Percentiles rank a stretch among this genome's conserved stretches.
phyloP scores from a whole-genome alignment of 768 basidiomycete species.

The Albatrellus ellisii region DNA sequence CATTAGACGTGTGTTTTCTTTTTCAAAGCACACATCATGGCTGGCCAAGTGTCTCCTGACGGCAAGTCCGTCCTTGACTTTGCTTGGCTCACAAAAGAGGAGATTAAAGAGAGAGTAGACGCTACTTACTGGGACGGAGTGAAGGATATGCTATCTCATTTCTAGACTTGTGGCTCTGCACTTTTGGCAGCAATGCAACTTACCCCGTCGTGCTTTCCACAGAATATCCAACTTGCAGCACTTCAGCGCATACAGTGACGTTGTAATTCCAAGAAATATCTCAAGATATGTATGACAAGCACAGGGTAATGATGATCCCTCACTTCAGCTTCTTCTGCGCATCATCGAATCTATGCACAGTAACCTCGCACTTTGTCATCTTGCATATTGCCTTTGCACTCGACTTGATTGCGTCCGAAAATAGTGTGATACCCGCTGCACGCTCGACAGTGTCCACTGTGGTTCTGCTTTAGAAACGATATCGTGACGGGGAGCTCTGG shows the following conservation, averaged over 20 bases:
- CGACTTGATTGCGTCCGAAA: slow-evolving; percentile 68
- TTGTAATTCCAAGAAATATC: too few relatives aligned
- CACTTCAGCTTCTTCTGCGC: slow-evolving; percentile 55
- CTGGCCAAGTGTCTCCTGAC: slow-evolving; percentile 64
- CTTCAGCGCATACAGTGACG: too few relatives aligned
- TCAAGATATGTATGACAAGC: too few relatives aligned
- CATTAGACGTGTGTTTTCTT: slow-evolving; percentile 69
- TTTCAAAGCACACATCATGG: slow-evolving; percentile 87
- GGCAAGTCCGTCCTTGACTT: slow-evolving; percentile 51
- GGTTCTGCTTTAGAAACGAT: slow-evolving; percentile 1
- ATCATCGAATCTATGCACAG: slow-evolving; percentile 87
- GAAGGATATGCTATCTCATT: slow-evolving; percentile 72
- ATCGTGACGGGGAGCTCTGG: background rate
- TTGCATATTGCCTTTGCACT: slow-evolving; percentile 80
- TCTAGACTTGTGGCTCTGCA: too few relatives aligned
- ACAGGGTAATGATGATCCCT: too few relatives aligned
- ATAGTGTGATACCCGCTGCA: slow-evolving; percentile 78
- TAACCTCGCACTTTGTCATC: slow-evolving; percentile 76
- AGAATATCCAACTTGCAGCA: too few relatives aligned
- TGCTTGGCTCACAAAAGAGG: slow-evolving; percentile 92
- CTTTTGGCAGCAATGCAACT: too few relatives aligned
- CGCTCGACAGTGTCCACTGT: slow-evolving; percentile 87
- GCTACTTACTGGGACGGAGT: slow-evolving; percentile 62
- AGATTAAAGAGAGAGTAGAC: slow-evolving; percentile 63
- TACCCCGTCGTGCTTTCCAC: too few relatives aligned